phyloP scores from a whole-genome alignment of 2,329 filamentous ascomycete genomes.

The Cladophialophora yegresii region DNA sequence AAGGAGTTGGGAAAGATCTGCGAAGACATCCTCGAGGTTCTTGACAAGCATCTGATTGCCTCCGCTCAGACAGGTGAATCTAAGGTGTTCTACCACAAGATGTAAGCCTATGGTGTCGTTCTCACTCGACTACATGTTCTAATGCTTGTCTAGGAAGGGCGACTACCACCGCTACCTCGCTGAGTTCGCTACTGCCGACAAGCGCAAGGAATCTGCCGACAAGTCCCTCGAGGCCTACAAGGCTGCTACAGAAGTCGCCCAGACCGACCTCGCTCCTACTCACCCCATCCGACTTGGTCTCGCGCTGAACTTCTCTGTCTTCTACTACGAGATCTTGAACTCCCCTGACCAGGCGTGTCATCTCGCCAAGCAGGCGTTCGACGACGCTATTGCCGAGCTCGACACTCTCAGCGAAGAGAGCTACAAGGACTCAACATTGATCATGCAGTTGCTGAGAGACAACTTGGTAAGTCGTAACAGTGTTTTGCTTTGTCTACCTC shows the following conservation, averaged over 20 bases:
- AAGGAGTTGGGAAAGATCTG: constrained; percentile 95
- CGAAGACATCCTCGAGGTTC: constrained; percentile 93
- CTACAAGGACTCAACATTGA: constrained; percentile 98
- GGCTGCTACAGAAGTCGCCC: constrained; percentile 97
- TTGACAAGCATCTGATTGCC: constrained; percentile 90
- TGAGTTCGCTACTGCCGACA: constrained; percentile 89
- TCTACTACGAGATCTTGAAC: constrained; percentile 99
- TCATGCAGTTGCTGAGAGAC: constrained; percentile 98
- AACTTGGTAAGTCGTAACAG: constrained; percentile 69
- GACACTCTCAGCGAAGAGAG: constrained; percentile 97
- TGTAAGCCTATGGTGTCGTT: constrained; percentile 61
- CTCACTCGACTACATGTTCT: neutral
- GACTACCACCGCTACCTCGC: constrained; percentile 95
- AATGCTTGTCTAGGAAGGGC: constrained; percentile 72
- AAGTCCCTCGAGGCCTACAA: constrained; percentile 97
- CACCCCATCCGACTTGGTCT: constrained; percentile 98
- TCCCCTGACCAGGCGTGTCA: constrained; percentile 97
- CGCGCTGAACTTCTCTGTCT: constrained; percentile 98
- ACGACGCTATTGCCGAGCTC: constrained; percentile 96
- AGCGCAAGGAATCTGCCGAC: constrained; percentile 88
- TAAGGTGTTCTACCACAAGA: constrained; percentile 99
- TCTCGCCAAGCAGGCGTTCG: constrained; percentile 97
- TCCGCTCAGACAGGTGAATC: constrained; percentile 96
- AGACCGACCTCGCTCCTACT: constrained; percentile 94
- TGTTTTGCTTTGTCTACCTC: constrained; percentile 3